Evolutionary conservation across 2,329 filamentous ascomycete genomes (phyloP), one percentile per base, ranked within the genome.

Genomic region (Aspergillus tanneri): DNA sequence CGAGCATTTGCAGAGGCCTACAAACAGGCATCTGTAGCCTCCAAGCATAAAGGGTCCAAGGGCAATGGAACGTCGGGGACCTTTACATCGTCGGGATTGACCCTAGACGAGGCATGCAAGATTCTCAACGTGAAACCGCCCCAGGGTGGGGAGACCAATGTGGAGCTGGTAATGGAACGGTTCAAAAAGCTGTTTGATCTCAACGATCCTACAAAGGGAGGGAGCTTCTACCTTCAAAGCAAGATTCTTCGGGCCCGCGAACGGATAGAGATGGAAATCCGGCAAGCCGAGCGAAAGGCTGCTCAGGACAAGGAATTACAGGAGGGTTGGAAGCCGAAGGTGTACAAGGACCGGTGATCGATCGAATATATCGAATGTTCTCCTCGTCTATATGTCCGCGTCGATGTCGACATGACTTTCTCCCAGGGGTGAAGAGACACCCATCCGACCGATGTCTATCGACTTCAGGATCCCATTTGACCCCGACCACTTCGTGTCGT

Each of bases 141-240:
- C 1, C 82, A 87, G 68, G 82, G 79, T 52, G 90, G 88, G 37
- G 80, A 90, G 67, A 80, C 86, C 50, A 87, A 91, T 67, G 76
- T 91, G 68, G 88, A 91, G 61, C 80, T 86, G 57, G 84, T 96
- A 46, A 85, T 87, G 72, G 84, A 87, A 60, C 81, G 90, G 45
- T 99, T 97, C 79, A 97, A 97, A 82, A 84, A 86, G 56, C 76
- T 99, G 39, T 99, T 96, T 68, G 93, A 99, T 72, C 77, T 83
- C 60, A 99, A 99, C 74, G 88, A 99, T 57, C 92, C 93, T 9
- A 80, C 95, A 72, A 96, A 96, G 66, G 93, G 93, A 27, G 93
- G 93, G 44, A 96, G 90, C 64, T 99, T 99, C 73, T 99, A 99
- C 72, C 79, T 99, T 40, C 93, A 99, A 74, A 97, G 92, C 79